phyloP scores from a whole-genome alignment of 2,329 filamentous ascomycete species.

The Phaeosphaeriaceae sp. region DNA sequence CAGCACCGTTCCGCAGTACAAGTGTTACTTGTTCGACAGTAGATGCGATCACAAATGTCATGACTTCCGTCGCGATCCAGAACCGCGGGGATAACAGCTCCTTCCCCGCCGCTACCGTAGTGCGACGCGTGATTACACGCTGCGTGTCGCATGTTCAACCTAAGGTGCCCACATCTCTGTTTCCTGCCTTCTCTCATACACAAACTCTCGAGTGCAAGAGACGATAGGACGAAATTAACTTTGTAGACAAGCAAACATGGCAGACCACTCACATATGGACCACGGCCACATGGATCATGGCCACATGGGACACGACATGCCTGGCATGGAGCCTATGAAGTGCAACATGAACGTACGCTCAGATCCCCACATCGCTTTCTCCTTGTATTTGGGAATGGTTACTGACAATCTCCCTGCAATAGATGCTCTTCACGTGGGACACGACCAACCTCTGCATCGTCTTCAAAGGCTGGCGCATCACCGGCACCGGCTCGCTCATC shows the following conservation, averaged over 20 bases:
- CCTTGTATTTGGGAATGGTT: no score
- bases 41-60: background rate
- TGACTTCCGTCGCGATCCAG: background rate
- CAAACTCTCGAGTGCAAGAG: slow-evolving; percentile 2
- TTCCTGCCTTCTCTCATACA: background rate
- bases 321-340: slow-evolving; percentile 57
- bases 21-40: background rate
- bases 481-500: slow-evolving; percentile 74
- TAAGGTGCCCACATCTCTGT: background rate
- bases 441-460: slow-evolving; percentile 94
- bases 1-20: background rate
- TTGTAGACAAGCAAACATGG: slow-evolving; percentile 34
- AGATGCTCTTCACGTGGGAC: slow-evolving; percentile 99
- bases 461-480: slow-evolving; percentile 89
- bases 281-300: slow-evolving; percentile 67
- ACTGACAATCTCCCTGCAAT: no score
- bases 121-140: slow-evolving; percentile 23
- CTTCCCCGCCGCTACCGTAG: background rate
- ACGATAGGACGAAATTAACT: no score
- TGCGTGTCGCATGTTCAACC: background rate
- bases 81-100: background rate
- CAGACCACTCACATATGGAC: slow-evolving; percentile 56
- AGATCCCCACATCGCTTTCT: no score
- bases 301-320: slow-evolving; percentile 64
- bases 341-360: slow-evolving; percentile 88